A percentile compares a stretch with the other conserved stretches of the same genome.
Conservation (phyloP, 2,329 filamentous ascomycete species). For the Hirsutella rhossiliensis region DNA sequence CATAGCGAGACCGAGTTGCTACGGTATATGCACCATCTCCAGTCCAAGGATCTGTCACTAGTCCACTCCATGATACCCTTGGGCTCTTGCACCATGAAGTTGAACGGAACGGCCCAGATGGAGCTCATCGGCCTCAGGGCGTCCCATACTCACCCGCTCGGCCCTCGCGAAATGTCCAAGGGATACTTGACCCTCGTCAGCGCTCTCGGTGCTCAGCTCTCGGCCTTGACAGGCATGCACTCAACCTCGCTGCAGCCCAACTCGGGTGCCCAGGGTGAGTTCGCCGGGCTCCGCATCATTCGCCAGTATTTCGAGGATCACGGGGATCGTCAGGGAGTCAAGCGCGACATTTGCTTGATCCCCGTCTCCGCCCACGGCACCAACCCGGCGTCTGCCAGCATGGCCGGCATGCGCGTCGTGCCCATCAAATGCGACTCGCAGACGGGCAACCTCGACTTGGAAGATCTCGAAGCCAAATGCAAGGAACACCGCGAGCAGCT, state of each 20-base stretch:
- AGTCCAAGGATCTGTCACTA: conserved; percentile 87
- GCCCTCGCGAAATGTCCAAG: conserved; percentile 46
- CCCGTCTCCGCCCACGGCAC: conserved; percentile 93
- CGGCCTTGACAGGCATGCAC: conserved; percentile 79
- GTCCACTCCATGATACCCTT: conserved; percentile 97
- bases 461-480: conserved; percentile 77
- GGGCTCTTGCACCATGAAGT: conserved; percentile 97
- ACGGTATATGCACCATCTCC: conserved; percentile 84
- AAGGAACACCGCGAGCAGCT: conserved; percentile 77
- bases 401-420: conserved; percentile 92
- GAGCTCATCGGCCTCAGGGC: conserved; percentile 68
- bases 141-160: conserved; percentile 71
- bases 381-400: conserved; percentile 87
- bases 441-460: conserved; percentile 83
- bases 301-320: conserved; percentile 68
- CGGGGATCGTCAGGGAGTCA: conserved; percentile 52
- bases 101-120: conserved; percentile 93
- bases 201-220: conserved; percentile 60
- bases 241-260: conserved; percentile 88
- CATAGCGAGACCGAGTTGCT: conserved; percentile 92
- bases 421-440: conserved; percentile 79
- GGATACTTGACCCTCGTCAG: conserved; percentile 62
- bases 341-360: conserved; percentile 86
- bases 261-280: conserved; percentile 92
- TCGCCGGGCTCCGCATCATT: conserved; percentile 79